A percentile compares a stretch with the other conserved stretches of the same genome.
Conservation (phyloP, 2,329 filamentous ascomycete genomes). For the Nigrospora osmanthi region DNA sequence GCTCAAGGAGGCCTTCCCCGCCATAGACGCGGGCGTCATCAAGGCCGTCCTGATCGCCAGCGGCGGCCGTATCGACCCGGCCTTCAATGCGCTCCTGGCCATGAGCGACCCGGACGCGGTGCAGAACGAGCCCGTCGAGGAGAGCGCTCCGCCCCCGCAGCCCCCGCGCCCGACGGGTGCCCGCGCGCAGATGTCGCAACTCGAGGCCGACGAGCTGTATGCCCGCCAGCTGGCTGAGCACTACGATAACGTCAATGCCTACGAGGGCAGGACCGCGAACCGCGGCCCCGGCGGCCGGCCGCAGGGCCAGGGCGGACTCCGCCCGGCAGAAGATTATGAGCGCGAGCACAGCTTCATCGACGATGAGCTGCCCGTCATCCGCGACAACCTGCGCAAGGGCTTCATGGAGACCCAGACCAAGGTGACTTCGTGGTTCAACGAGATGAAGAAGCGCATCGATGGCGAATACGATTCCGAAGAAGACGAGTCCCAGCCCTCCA, state of each 20-base stretch:
- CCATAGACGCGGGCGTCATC: slow-evolving; percentile 70
- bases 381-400: slow-evolving; percentile 87
- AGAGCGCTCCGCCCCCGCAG: slow-evolving; percentile 61
- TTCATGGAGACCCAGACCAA: slow-evolving; percentile 91
- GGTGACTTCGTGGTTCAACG: slow-evolving; percentile 88
- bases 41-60: slow-evolving; percentile 85
- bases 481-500: slow-evolving; percentile 35
- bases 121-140: slow-evolving; percentile 36
- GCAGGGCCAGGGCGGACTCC: slow-evolving; percentile 39
- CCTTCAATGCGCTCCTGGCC: slow-evolving; percentile 91
- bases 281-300: slow-evolving; percentile 29
- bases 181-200: slow-evolving; percentile 60
- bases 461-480: slow-evolving; percentile 74
- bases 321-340: slow-evolving; percentile 51
- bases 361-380: slow-evolving; percentile 89
- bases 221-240: slow-evolving; percentile 90
- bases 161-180: slow-evolving; percentile 67
- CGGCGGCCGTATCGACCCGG: slow-evolving; percentile 78
- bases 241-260: slow-evolving; percentile 59
- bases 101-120: slow-evolving; percentile 73
- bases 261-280: slow-evolving; percentile 48
- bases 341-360: slow-evolving; percentile 88
- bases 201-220: slow-evolving; percentile 87
- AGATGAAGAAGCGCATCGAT: slow-evolving; percentile 87
- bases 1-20: slow-evolving; percentile 88